phyloP scores from a whole-genome alignment of 2,329 filamentous ascomycete genomes.

The Apiospora rasikravindrae region DNA sequence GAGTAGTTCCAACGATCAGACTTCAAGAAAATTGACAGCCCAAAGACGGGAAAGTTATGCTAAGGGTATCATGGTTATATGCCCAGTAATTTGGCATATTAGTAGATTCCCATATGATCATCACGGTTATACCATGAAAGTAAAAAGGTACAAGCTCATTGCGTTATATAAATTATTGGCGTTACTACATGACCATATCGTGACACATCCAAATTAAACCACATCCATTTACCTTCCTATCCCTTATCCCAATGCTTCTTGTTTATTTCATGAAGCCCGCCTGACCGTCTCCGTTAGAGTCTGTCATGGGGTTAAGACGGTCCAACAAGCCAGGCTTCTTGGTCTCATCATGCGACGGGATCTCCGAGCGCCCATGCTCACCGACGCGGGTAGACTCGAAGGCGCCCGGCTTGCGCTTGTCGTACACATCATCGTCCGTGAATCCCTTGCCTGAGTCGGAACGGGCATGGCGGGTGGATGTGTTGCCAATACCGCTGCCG shows the following conservation, averaged over 20 bases:
- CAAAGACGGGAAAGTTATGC: neutral
- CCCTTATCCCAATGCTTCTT: neutral
- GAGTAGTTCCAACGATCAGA: neutral
- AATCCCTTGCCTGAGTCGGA: slow-evolving; percentile 19
- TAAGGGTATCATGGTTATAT: neutral
- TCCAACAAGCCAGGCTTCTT: slow-evolving; percentile 47
- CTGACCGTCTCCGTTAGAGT: slow-evolving; percentile 61
- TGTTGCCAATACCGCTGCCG: neutral
- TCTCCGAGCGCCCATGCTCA: neutral
- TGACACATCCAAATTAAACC: neutral
- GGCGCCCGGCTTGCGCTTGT: slow-evolving; percentile 23
- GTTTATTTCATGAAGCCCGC: slow-evolving; percentile 56
- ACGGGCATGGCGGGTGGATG: neutral
- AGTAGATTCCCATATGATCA: too few relatives aligned
- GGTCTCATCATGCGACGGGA: neutral
- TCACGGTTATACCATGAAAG: too few relatives aligned
- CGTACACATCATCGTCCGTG: slow-evolving; percentile 7
- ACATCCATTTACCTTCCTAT: neutral
- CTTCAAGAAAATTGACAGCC: neutral
- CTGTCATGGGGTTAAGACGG: slow-evolving; percentile 59
- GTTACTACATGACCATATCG: neutral
- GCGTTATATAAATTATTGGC: neutral
- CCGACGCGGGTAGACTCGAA: slow-evolving; percentile 26
- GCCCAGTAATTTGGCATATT: too few relatives aligned
- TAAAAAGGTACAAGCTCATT: neutral